Evolutionary conservation across 2,329 filamentous ascomycete species (phyloP), one percentile per base, ranked within the genome.

Genomic region (Trichoderma harzianum): DNA sequence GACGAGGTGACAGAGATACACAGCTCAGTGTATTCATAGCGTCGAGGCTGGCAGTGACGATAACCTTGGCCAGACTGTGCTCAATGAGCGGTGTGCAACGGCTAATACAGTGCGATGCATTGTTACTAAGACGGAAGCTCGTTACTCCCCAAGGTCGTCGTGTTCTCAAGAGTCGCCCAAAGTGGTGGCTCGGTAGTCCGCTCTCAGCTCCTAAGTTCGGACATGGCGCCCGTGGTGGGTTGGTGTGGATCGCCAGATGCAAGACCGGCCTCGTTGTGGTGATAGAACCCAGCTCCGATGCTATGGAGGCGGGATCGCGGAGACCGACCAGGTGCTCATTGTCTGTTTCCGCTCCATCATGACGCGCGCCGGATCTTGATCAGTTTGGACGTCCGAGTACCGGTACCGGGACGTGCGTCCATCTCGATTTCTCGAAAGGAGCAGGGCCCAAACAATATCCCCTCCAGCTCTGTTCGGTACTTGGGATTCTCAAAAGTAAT

Each of bases 241-340:
- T 66, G 61, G 66, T 18, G 71, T 72, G 71, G 71, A 57, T 55
- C 71, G 60, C 60, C 14, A 53, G 21, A 70, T 66, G 51, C 61
- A 61, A 69, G 66, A 57, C 39, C 55, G 66, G 47, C 58, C 26
- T 66, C 62, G 39, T 66, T 61, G 43, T 62, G 28, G 11, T 60
- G 60, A 36, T 64, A 36, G 64, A n/a, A 24, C 43, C 30, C 39
- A 67, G 78, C 74, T 74, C 78, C 77, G 76, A 77, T 78, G 75
- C 73, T 75, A 75, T 79, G 78, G 78, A 74, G 76, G 76, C 75
- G 74, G 78, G 76, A 78, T 77, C 76, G 74, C 73, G 76, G 68
- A 78, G 77, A 78, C 78, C 76, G 77, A 78, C 78, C 76, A 66
- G 75, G 75, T 74, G 60, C 26, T 36, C 65, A 71, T 70, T 65